Percentiles rank a stretch among this genome's conserved stretches.
Conservation (phyloP, 371 early-diverging fungal species). For the Mortierella sp. region DNA sequence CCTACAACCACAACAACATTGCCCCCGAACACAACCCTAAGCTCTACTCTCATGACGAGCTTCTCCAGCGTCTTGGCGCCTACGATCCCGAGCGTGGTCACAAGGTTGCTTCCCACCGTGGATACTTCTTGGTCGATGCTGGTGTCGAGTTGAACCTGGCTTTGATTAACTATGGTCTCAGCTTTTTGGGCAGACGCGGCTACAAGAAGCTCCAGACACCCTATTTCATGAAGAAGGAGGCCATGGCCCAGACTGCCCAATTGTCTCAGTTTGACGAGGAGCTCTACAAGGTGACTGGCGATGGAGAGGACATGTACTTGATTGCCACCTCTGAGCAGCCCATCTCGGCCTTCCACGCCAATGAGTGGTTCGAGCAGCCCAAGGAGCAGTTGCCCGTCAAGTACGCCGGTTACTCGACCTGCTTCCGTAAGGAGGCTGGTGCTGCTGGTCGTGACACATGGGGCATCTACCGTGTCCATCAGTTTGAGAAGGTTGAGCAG, state of each 20-base stretch:
- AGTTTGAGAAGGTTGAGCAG: constrained; percentile 99
- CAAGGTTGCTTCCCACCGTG: constrained; percentile 99
- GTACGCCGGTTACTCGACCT: constrained; percentile 99
- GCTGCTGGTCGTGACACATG: constrained; percentile 99
- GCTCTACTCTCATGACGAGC: constrained; percentile 93
- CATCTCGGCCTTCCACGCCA: constrained; percentile 96
- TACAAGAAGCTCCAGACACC: constrained; percentile 99
- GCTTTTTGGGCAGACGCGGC: constrained; percentile 89
- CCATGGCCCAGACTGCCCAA: constrained; percentile 99
- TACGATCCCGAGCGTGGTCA: constrained; percentile 93
- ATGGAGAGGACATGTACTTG: constrained; percentile 96
- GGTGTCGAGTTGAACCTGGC: constrained; percentile 98
- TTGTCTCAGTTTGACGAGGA: constrained; percentile 99
- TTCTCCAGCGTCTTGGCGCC: constrained; percentile 91
- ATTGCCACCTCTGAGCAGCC: constrained; percentile 99
- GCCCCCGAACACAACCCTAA: constrained; percentile 75
- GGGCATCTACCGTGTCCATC: constrained; percentile 99
- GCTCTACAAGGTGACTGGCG: constrained; percentile 95
- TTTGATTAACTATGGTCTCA: constrained; percentile 97
- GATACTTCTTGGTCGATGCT: constrained; percentile 95
- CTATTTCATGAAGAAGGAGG: constrained; percentile 97
- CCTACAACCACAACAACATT: constrained; percentile 66
- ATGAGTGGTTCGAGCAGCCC: constrained; percentile 97
- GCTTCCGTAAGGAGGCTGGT: constrained; percentile 99
- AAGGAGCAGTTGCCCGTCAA: constrained; percentile 92